Evolutionary conservation across 805 yeast species (phyloP), one percentile per base, ranked within the genome.

Genomic region (Sugiyamaella marilandica): DNA sequence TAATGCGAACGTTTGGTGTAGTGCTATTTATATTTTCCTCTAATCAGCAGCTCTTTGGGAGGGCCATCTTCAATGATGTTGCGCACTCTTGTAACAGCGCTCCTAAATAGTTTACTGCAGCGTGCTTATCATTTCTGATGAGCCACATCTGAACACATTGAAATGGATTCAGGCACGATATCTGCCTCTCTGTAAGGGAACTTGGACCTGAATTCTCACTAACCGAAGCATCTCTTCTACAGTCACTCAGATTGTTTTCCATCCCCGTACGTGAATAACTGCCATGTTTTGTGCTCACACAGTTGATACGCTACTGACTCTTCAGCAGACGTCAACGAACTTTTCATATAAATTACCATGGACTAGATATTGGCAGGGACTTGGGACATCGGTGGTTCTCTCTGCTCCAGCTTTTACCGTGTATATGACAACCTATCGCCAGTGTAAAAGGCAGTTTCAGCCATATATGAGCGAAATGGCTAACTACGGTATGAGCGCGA

Each of bases 391-490:
- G 10, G 67, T 71, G 18, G 63, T 62, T 2, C 61, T 73, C 16
- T 64, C 72, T 21, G 71, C 74, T 2, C 76, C 76, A 0, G 76
- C 75, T 4, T 70, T 69, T 59, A 65, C 75, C 26, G 63, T 70
- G n/a, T 72, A 72, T 55, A 59, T 72, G 48, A 70, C 68, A 5
- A 60, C 74, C 10, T 72, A 72, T 54, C 62, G 74, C 11, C 68
- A 70, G 52, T 60, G 70, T 48, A 72, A 73, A 54, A 53, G 60
- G 31, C 56, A 55, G 39, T 59, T 73, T 13, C 55, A 66, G 29
- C 72, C 72, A 14, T 59, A 64, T 33, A 50, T 70, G 5, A 59
- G 62, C n/a, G 57, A 69, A 11, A 51, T 69, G n/a, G n/a, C 58
- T 10, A 72, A 69, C 54, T 72, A 69, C 56, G 61, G 69, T 7